Evolutionary conservation across 768 basidiomycete genomes (phyloP).

Genomic region (Suillus spraguei): DNA sequence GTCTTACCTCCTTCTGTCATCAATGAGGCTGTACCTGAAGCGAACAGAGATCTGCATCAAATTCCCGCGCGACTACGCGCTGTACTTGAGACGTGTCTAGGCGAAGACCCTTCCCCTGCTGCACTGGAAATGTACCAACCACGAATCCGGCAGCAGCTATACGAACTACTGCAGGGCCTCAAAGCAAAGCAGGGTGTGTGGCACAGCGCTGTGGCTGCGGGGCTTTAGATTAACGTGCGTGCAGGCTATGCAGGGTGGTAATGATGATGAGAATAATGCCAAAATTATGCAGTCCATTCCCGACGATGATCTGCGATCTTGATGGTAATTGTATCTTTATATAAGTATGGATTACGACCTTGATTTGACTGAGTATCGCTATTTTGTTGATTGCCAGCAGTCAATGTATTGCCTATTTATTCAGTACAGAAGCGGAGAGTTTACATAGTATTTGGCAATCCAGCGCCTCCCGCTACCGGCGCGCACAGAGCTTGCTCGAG

Average conservation of each 20-base stretch:
- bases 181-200: constrained; percentile 45
- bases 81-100: constrained; percentile 46
- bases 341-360: neutral
- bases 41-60: constrained; percentile 41
- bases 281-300: neutral
- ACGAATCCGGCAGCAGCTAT: constrained; percentile 37
- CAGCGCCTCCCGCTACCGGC: too few species aligned
- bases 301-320: neutral
- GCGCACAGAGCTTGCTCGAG: too few species aligned
- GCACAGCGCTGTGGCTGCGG: constrained; percentile 19
- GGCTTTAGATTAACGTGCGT: constrained; percentile 2
- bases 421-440: neutral
- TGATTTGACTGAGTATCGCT: neutral
- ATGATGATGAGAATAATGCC: constrained; percentile 7
- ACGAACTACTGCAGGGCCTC: constrained; percentile 43
- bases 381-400: constrained; percentile 1
- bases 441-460: constrained; percentile 1
- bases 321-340: constrained; percentile 2
- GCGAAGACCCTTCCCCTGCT: constrained; percentile 39
- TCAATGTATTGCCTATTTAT: constrained; percentile 8
- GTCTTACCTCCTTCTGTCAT: constrained; percentile 25
- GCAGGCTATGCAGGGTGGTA: constrained; percentile 11
- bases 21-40: constrained; percentile 5
- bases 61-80: constrained; percentile 40
- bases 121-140: constrained; percentile 41